Conservation (phyloP, 2,329 filamentous ascomycete genomes). For the Elsinoe necatrix region DNA sequence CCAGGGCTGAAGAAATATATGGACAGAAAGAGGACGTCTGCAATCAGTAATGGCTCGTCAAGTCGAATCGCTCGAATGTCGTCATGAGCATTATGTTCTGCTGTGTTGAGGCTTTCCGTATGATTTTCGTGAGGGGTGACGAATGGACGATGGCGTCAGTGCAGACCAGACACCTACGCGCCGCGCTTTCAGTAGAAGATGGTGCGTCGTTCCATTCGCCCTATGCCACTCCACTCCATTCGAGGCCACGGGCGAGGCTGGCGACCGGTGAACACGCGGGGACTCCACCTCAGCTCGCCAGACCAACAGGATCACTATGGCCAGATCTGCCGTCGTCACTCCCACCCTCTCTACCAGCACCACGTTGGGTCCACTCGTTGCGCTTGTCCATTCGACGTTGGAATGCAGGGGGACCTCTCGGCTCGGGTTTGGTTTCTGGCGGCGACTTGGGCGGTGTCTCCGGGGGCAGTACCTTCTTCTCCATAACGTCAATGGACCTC, state of each 20-base stretch:
- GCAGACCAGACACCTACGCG: too few species aligned
- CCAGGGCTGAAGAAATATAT: background rate
- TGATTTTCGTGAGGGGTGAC: too few species aligned
- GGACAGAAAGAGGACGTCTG: background rate
- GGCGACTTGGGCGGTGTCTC: background rate
- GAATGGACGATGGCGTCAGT: too few species aligned
- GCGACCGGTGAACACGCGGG: background rate
- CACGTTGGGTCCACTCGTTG: conserved; percentile 3
- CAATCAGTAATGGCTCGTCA: background rate
- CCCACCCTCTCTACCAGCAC: background rate
- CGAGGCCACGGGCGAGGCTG: background rate
- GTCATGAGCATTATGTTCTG: too few species aligned
- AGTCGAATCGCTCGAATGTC: too few species aligned
- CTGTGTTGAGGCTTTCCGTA: too few species aligned
- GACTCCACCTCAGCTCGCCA: background rate
- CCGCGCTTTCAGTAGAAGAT: too few species aligned
- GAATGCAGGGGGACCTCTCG: background rate
- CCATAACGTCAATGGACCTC: conserved; percentile 1
- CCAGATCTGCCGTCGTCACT: background rate
- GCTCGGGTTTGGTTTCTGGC: background rate
- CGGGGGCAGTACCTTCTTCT: background rate
- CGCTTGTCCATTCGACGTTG: conserved; percentile 11
- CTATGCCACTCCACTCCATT: too few species aligned
- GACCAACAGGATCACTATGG: background rate
- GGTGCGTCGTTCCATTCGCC: too few species aligned